Conservation (phyloP, 305 asterid species). For the Solanum hybrid region DNA sequence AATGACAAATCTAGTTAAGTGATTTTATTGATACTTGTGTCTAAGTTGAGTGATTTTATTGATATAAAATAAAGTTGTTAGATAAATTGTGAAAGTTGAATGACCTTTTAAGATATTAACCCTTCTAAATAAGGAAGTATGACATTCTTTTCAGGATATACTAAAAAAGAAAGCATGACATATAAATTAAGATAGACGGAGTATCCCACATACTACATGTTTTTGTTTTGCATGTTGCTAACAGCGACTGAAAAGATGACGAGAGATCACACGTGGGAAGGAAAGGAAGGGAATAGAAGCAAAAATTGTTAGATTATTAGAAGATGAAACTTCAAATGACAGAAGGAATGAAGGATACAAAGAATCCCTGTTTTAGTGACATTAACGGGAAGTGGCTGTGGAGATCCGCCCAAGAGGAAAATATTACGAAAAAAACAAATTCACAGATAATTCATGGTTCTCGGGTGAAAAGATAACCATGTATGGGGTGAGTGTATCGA, state of each 20-base stretch:
- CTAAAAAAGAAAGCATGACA: neutral
- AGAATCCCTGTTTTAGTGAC: neutral
- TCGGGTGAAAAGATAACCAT: neutral
- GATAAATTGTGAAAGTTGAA: no score
- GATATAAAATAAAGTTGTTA: no score
- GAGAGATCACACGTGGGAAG: neutral
- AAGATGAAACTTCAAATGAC: neutral
- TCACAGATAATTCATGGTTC: neutral
- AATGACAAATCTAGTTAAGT: no score
- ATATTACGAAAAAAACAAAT: neutral
- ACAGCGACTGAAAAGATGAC: neutral
- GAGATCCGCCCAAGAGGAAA: neutral
- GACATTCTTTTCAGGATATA: neutral
- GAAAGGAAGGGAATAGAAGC: neutral
- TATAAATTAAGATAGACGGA: neutral
- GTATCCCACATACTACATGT: neutral
- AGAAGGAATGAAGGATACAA: neutral
- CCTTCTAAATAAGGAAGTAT: neutral
- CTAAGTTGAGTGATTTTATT: no score
- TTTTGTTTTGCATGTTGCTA: neutral
- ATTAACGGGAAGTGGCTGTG: neutral
- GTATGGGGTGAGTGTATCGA: neutral
- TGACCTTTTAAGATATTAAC: no score
- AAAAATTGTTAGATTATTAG: neutral
- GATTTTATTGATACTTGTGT: no score